These are phyloP conservation scores for Colletotrichum lentis DNA, from an alignment of 2,329 filamentous ascomycete genomes.

Conservation along the genomic window DNA sequence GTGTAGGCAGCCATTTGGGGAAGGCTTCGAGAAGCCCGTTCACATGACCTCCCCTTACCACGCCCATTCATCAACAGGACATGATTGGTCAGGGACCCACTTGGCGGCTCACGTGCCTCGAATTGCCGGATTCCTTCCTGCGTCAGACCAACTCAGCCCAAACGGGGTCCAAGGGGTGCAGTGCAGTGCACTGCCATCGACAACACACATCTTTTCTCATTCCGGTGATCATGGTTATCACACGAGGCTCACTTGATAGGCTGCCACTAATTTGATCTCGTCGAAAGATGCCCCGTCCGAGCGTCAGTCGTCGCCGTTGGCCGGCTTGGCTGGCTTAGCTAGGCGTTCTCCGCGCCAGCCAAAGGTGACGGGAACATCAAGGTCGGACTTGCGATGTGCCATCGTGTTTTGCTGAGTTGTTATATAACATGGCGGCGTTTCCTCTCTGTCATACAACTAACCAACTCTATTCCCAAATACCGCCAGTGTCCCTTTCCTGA, in stretches of 20 bases:
- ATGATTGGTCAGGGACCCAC: neutral
- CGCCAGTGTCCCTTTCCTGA: neutral
- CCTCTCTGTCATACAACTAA: neutral
- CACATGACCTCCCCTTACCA: neutral
- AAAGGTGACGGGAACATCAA: neutral
- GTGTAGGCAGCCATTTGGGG: constrained; percentile 25
- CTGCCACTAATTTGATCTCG: neutral
- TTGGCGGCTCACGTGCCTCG: neutral
- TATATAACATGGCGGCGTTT: neutral
- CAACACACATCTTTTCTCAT: neutral
- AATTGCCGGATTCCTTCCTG: neutral
- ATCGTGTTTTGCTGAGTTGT: neutral
- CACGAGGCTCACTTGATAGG: constrained; percentile 3
- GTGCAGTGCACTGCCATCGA: neutral
- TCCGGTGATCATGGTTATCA: neutral
- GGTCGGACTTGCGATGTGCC: neutral
- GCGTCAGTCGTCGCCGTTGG: neutral
- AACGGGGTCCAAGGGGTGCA: neutral
- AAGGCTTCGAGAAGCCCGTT: constrained; percentile 32
- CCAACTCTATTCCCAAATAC: neutral
- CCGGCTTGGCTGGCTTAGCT: neutral
- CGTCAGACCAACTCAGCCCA: neutral
- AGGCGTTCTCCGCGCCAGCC: neutral
- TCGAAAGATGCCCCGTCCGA: neutral
- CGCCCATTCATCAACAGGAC: neutral